Percentiles rank a stretch among this genome's conserved stretches.
These are phyloP conservation scores for Neonectria punicea DNA, from an alignment of 2,329 filamentous ascomycete genomes.

Conservation along the genomic window DNA sequence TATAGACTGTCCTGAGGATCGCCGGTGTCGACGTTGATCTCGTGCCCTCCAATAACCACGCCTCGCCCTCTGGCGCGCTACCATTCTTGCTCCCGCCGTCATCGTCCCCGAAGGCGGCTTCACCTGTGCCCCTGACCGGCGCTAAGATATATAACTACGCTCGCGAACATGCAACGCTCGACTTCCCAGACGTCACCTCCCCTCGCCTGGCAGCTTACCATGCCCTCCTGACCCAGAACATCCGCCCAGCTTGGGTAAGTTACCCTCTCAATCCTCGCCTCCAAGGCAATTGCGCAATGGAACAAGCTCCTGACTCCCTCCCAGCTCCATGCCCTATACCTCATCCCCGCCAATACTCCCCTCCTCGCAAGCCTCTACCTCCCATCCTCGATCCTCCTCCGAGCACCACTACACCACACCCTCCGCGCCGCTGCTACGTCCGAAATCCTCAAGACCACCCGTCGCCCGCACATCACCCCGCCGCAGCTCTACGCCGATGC, in stretches of 20 bases:
- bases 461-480: conserved; percentile 49
- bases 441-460: conserved; percentile 74
- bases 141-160: conserved; percentile 76
- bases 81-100: conserved; percentile 80
- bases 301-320: conserved; percentile 16
- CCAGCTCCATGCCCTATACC: conserved; percentile 83
- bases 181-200: conserved; percentile 60
- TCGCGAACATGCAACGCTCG: conserved; percentile 54
- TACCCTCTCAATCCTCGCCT: neutral
- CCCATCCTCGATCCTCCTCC: conserved; percentile 71
- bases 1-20: conserved; percentile 84
- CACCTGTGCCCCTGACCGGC: conserved; percentile 65
- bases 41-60: conserved; percentile 87
- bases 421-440: conserved; percentile 78
- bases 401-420: conserved; percentile 69
- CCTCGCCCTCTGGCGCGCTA: conserved; percentile 86
- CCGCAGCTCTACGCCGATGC: conserved; percentile 56
- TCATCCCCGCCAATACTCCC: conserved; percentile 73
- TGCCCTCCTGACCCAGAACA: conserved; percentile 77
- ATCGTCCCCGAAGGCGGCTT: conserved; percentile 54
- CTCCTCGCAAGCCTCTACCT: conserved; percentile 81
- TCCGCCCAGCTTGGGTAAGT: conserved; percentile 87
- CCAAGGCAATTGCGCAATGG: neutral
- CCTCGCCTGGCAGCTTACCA: conserved; percentile 78
- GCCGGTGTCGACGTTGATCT: conserved; percentile 73